These are phyloP conservation scores for Rhodotorula sp. DNA, from an alignment of 1,284 basidiomycete species.

Conservation along the genomic window DNA sequence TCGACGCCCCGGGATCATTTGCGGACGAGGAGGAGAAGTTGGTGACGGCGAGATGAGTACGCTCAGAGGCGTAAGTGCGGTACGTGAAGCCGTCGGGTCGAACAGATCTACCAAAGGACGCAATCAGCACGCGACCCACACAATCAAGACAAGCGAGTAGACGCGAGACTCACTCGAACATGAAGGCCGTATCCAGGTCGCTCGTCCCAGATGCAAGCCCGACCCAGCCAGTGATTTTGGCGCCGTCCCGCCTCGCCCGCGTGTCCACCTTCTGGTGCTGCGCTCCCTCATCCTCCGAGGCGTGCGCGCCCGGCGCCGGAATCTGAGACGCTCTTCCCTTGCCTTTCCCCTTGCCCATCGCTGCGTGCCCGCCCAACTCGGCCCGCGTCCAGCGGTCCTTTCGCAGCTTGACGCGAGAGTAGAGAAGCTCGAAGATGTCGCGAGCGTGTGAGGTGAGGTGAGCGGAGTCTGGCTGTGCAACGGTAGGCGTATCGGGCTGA, in stretches of 20 bases:
- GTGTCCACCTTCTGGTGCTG: no score
- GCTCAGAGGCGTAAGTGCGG: not conserved
- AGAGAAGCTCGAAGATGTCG: not conserved
- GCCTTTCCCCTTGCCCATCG: not conserved
- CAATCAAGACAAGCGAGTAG: no score
- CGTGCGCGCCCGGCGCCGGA: no score
- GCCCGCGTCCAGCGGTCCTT: not conserved
- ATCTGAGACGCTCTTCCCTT: no score
- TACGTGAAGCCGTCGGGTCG: constrained; percentile 10
- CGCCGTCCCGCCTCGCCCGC: not conserved
- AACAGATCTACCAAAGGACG: not conserved
- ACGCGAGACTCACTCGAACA: constrained; percentile 14
- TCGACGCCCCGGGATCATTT: no score
- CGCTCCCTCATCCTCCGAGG: no score
- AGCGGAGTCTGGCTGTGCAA: no score
- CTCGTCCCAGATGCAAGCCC: not conserved
- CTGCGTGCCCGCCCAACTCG: not conserved
- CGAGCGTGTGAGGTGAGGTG: not conserved
- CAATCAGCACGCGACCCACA: no score
- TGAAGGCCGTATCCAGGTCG: constrained; percentile 5
- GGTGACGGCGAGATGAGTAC: constrained; percentile 8
- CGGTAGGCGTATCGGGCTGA: not conserved
- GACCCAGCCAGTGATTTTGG: not conserved
- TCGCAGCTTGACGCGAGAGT: not conserved
- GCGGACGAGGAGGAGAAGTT: not conserved